Evolutionary conservation across 495 filamentous ascomycete genomes (phyloP), one percentile per base, ranked within the genome.

Genomic region (Cladorrhinum samala): DNA sequence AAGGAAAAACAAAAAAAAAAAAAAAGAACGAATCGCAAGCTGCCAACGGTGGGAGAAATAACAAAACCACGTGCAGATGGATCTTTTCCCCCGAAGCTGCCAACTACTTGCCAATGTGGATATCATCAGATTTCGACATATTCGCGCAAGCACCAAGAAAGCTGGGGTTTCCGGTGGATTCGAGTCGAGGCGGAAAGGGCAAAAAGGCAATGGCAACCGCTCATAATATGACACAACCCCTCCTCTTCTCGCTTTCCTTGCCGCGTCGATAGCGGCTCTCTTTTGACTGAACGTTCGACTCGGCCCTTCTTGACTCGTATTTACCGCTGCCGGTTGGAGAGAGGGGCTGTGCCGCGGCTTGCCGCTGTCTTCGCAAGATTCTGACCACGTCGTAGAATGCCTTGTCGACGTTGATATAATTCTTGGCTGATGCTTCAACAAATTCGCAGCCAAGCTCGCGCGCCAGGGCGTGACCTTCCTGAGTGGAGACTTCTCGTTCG

Each of bases 341-440:
- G 46, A 68, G 50, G 20, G 72, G 65, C 21, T 73, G 68, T 7
- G 70, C 47, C 33, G 69, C 75, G 44, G 71, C 64, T 68, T 89
- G 83, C 57, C 87, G 81, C 68, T 96, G 91, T 55, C 84, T 80
- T 54, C 92, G 83, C 51, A 97, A 73, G 62, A 91, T 86, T 52
- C 94, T 79, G 19, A 98, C 93, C 11, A 98, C 94, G 61, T 98
- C 93, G 71, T 95, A 96, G 66, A 98, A 98, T 2, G 93, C 94
- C 75, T 92, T 95, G 66, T 98, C 93, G 21, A 98, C 93, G 63
- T 98, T 97, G 74, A 96, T 89, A 76, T 93, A 96, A 64, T 95
- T 96, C 75, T 97, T 96, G n/a, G 93, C 93, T 13, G 92, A 96
- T 4, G 93, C 93, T 69, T 97, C 93, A 52, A 97, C 91, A 62